Base-by-base conservation (phyloP, 1,139 yeast genomes). In the Taiozyma sp. region DNA sequence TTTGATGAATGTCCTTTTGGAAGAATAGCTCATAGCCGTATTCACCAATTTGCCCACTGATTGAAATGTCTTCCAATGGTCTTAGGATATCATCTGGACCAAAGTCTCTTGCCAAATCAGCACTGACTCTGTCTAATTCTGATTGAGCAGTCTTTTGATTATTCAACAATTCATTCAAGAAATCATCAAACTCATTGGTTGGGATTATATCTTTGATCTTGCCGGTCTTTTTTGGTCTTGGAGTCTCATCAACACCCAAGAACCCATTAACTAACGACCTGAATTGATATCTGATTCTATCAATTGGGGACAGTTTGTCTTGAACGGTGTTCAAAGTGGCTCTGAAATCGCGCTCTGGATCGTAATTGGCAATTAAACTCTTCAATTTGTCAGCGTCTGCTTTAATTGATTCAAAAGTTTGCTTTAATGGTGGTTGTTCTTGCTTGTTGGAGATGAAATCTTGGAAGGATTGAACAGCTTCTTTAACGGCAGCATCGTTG, bases 401-500 rank as follows among this genome's bases (percentile, higher is more conserved):
- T 24, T 48, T 30, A 29, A 52, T 24, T 4, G 46, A 9, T 4
- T 38, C 23, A 4, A 40, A 32, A n/a, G 22, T 28, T 8, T n/a
- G 13, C 9, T 27, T 8, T 9, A 14, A 5, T n/a, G 44, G 8
- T 14, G 23, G 14, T 9, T 19, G 29, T 13, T 23, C 23, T n/a
- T 45, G 27, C 46, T 57, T 61, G 41, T 59, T 61, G 16, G 55
- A 51, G 6, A 47, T 32, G 48, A 79, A 82, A 53, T 83, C 79
- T 53, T 82, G 84, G 69, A 75, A 91, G 0, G 75, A 67, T 45
- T 76, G 72, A 22, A 89, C 84, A 0, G 96, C 84, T 12, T 73
- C 78, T 64, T 89, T 89, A 22, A 92, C 97, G 0, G 92, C 96
- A 6, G 83, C 81, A 67, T 92, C 97, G 65, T 91, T 92, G 71